Percentiles rank a stretch among this genome's conserved stretches.
Evolutionary conservation across 305 asterid genomes (phyloP).

Genomic region (Plantago lanceolata): DNA sequence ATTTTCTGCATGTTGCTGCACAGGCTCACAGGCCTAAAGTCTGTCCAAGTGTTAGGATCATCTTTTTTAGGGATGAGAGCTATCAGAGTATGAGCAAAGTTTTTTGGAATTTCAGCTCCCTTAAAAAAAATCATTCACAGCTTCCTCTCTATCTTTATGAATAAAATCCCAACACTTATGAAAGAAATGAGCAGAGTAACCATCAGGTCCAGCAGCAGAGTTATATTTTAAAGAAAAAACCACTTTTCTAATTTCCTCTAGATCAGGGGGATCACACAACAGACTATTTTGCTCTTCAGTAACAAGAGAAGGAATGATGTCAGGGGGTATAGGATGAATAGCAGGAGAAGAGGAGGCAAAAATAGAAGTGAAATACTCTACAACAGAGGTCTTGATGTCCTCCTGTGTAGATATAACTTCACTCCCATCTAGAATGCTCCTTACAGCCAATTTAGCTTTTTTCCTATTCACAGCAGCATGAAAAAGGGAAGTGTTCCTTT

Average conservation of each 20-base stretch:
- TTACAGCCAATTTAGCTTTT: too few species aligned
- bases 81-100: too few species aligned
- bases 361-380: background rate
- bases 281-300: background rate
- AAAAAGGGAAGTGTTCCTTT: background rate
- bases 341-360: too few species aligned
- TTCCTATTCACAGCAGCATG: background rate
- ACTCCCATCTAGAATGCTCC: too few species aligned
- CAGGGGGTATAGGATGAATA: too few species aligned
- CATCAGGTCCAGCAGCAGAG: background rate
- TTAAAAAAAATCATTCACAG: too few species aligned
- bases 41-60: background rate
- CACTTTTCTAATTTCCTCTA: background rate
- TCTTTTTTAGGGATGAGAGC: background rate
- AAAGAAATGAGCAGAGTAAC: background rate
- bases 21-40: background rate
- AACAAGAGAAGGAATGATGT: background rate
- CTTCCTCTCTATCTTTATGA: too few species aligned
- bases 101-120: too few species aligned
- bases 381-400: background rate
- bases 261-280: background rate
- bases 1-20: background rate
- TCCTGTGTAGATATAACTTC: too few species aligned
- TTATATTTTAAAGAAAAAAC: background rate
- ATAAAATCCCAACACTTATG: background rate